Conservation (phyloP, 2,329 filamentous ascomycete genomes). For the Fusarium humuli region DNA sequence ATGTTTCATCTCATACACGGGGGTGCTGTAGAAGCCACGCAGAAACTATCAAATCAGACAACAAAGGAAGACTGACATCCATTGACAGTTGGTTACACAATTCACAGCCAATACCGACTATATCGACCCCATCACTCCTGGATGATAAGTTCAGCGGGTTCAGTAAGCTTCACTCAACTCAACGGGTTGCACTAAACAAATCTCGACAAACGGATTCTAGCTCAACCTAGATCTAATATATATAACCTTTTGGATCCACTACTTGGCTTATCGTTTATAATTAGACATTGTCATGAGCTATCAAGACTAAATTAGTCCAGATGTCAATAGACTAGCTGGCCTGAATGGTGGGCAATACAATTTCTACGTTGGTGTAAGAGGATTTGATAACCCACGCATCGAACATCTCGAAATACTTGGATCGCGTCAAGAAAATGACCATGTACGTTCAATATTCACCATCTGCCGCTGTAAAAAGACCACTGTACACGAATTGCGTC, state of each 20-base stretch:
- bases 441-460: slow-evolving; percentile 14
- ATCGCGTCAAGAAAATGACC: neutral
- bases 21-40: neutral
- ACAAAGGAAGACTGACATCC: neutral
- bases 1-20: neutral
- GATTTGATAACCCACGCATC: neutral
- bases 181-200: slow-evolving; percentile 3
- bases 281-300: neutral
- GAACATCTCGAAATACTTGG: neutral
- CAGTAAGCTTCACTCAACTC: neutral
- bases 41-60: neutral
- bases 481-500: neutral
- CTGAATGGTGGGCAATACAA: neutral
- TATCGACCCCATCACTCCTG: neutral
- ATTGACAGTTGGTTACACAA: neutral
- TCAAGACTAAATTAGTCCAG: neutral
- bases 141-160: neutral
- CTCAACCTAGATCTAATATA: neutral
- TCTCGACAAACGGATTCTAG: neutral
- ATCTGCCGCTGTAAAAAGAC: neutral
- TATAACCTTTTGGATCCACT: neutral
- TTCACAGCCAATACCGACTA: neutral
- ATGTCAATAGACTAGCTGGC: neutral
- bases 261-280: neutral
- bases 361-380: neutral